phyloP scores from a whole-genome alignment of 1,139 yeast species.

The Saccharomycopsis phalli region DNA sequence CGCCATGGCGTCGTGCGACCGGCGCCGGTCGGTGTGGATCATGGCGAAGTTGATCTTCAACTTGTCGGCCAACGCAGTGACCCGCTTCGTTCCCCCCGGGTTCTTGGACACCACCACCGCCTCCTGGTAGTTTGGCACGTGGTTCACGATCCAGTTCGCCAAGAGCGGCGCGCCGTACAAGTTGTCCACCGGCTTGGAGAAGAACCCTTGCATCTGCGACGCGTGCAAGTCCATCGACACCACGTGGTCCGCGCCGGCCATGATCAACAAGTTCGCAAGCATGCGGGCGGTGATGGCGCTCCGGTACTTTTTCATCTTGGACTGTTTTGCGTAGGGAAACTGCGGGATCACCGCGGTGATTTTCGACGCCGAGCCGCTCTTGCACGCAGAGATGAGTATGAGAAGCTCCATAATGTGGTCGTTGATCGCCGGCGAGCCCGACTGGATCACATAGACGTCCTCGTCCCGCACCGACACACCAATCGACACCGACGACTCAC shows the following conservation, averaged over 20 bases:
- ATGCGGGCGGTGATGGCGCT: conserved; percentile 79
- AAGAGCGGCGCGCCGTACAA: conserved; percentile 75
- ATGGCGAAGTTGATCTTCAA: conserved; percentile 69
- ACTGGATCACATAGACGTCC: conserved; percentile 65
- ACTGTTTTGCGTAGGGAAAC: conserved; percentile 80
- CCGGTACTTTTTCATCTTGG: conserved; percentile 70
- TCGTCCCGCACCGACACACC: conserved; percentile 75
- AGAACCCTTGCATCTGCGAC: conserved; percentile 78
- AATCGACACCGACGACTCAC: conserved; percentile 63
- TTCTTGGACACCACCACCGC: conserved; percentile 81
- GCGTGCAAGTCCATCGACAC: conserved; percentile 82
- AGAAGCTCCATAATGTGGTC: conserved; percentile 65
- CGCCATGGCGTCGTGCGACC: conserved; percentile 68
- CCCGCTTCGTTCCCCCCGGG: conserved; percentile 84
- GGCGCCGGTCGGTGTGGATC: conserved; percentile 74
- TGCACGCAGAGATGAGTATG: conserved; percentile 68
- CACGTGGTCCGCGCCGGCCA: conserved; percentile 77
- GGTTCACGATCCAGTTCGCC: conserved; percentile 55
- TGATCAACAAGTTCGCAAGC: conserved; percentile 64
- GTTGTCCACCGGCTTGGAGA: conserved; percentile 74
- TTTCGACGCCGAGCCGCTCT: conserved; percentile 70
- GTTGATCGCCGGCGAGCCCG: conserved; percentile 54
- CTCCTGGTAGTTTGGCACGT: conserved; percentile 37
- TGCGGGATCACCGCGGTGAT: conserved; percentile 74
- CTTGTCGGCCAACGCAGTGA: conserved; percentile 70